Base-by-base conservation (phyloP, 148 eudicot species). In the Rhododendron kiyosumense region DNA sequence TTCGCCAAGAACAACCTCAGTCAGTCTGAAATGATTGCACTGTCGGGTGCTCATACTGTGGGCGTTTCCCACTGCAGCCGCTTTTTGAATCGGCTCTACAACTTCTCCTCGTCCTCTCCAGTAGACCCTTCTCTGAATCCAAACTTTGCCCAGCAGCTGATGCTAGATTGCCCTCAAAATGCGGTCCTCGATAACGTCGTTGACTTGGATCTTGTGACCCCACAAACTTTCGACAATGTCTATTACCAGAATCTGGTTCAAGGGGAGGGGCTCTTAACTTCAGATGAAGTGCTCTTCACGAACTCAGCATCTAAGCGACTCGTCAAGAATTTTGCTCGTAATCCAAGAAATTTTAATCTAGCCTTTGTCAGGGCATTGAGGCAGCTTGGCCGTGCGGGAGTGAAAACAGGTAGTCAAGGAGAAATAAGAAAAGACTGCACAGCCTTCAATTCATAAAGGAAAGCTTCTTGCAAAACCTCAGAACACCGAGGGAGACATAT, bases 361-460 rank as follows among this genome's bases (percentile, higher is more conserved):
- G 95, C 92, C 2, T 96, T 96, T 61, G 51, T 76, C 17, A 88
- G 86, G 43, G 96, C 94, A 1, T 93, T 93, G 90, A 87, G 78
- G 83, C 91, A 91, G 88, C 94, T 94, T 22, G 96, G 98, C 3
- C 85, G 96, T 86, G 91, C 89, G 1, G 94, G 91, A 32, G 94
- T 93, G 11, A 93, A 93, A 81, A 91, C 92, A 15, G 98, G 98
- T 14, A 89, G 81, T 26, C 89, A 91, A 86, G 98, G 98, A 84
- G 92, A 96, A 84, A 89, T 96, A 18, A 88, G 98, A 82, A 85
- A 45, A 61, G 92, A 93, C 78, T 96, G 98, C 88, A 90, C 94
- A 18, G 85, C 89, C 20, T 96, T 94, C 87, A 94, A 94, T 78
- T 90, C 89, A 13, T 92, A 83, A 89, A 26, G 69, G 79, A 30